A percentile compares a stretch with the other conserved stretches of the same genome.
These are phyloP conservation scores for Euphorbia pulcherrima DNA, from an alignment of 345 rosid species.

Conservation along the genomic window DNA sequence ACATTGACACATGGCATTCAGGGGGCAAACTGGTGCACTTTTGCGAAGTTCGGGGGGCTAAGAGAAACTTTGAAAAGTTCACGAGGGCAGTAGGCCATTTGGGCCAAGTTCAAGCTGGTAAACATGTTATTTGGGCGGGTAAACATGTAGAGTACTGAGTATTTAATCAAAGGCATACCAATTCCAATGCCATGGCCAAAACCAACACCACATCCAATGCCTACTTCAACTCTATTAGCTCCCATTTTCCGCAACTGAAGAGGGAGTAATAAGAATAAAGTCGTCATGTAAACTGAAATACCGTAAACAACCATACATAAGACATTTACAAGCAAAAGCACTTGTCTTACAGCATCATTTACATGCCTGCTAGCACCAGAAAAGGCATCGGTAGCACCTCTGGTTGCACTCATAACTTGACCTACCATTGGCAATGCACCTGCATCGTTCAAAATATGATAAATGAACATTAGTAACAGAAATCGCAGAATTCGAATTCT, in stretches of 20 bases:
- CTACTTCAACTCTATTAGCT: conserved; percentile 55
- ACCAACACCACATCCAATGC: conserved; percentile 76
- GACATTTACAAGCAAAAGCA: neutral
- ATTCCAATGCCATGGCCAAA: conserved; percentile 76
- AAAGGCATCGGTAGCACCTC: conserved; percentile 89
- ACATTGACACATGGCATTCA: no score
- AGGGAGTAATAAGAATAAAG: conserved; percentile 10
- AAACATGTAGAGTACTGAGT: neutral
- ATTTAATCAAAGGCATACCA: conserved; percentile 36
- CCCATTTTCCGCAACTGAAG: conserved; percentile 56
- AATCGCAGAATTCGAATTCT: neutral
- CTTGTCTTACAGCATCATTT: conserved; percentile 56
- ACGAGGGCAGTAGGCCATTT: no score
- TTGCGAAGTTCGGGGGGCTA: no score
- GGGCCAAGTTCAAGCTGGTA: no score
- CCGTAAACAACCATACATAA: neutral
- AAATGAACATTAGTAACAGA: neutral
- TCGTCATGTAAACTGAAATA: conserved; percentile 1
- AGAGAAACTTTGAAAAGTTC: no score
- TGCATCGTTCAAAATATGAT: conserved; percentile 21
- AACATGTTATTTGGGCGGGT: no score
- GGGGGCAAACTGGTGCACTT: no score
- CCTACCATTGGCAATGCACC: conserved; percentile 78
- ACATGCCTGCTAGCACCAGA: conserved; percentile 75
- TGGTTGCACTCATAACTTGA: conserved; percentile 81